Percentiles rank a stretch among this genome's conserved stretches.
Conservation (phyloP, 1,284 basidiomycete genomes). For the Ceratobasidium sp. region DNA sequence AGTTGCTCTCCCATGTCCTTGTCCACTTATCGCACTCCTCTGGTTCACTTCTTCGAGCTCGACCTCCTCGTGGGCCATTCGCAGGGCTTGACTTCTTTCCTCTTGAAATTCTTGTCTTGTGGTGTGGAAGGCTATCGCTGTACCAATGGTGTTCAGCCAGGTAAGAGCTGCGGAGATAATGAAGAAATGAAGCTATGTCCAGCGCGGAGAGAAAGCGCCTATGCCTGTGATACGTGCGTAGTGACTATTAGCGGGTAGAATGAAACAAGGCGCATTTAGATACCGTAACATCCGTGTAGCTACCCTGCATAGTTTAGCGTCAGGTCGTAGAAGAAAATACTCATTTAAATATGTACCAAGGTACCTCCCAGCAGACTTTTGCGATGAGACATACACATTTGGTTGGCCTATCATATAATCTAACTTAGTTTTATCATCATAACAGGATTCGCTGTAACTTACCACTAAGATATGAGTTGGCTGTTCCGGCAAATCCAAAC, state of each 20-base stretch:
- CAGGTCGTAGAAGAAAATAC: slow-evolving; percentile 48
- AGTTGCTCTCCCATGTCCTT: neutral
- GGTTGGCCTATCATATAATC: slow-evolving; percentile 49
- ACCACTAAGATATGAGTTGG: slow-evolving; percentile 50
- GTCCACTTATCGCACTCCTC: neutral
- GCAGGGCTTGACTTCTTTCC: slow-evolving; percentile 14
- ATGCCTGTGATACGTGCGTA: slow-evolving; percentile 54
- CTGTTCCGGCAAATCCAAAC: slow-evolving; percentile 51
- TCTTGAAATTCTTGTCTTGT: slow-evolving; percentile 49
- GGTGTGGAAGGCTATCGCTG: slow-evolving; percentile 59
- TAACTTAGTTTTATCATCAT: neutral
- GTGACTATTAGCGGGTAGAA: slow-evolving; percentile 8
- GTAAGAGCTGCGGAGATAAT: slow-evolving; percentile 64
- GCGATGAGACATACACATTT: slow-evolving; percentile 60
- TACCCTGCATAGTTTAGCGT: slow-evolving; percentile 57
- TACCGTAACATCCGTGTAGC: slow-evolving; percentile 62
- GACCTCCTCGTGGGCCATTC: slow-evolving; percentile 1
- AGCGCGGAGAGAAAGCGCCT: slow-evolving; percentile 62
- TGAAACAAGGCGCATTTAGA: slow-evolving; percentile 1
- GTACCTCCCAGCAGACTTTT: slow-evolving; percentile 25
- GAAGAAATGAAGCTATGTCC: slow-evolving; percentile 65
- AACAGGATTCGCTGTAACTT: slow-evolving; percentile 51
- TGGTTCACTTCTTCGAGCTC: neutral
- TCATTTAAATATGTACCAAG: slow-evolving; percentile 20
- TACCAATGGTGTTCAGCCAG: slow-evolving; percentile 56